Base-by-base conservation (phyloP, 2,329 filamentous ascomycete species). In the Fusarium nelsonii region DNA sequence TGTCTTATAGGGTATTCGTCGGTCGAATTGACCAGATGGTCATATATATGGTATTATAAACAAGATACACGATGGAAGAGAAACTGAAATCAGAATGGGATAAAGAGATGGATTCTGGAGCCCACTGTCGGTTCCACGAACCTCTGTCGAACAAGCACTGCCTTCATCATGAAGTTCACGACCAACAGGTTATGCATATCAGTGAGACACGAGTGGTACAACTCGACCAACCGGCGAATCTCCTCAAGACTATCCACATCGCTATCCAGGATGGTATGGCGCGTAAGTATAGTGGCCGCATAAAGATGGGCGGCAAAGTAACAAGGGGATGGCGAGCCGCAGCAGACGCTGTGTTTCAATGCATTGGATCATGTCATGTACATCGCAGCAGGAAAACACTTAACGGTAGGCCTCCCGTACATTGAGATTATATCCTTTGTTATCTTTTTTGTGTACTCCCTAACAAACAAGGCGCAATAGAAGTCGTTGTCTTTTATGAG, bases 271-370 rank as follows among this genome's bases (percentile, higher is more conserved):
- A 43, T 34, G 14, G n/a, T 12, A 61, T 43, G 63, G 67, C 63
- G 58, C 58, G 41, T 70, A 68, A 7, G 14, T n/a, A 15, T 30
- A 15, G 55, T 26, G 51, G 23, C 32, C 18, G 52, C 45, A 61
- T 58, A 20, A 41, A 45, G 8, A 44, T 53, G 43, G 50, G 64
- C 60, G 64, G 45, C 44, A 69, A 70, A 11, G 41, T 5, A 18
- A 48, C 49, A 28, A 18, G 48, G 32, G 37, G 28, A 9, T 33
- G 16, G 36, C 30, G 56, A 28, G 41, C 39, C 10, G 58, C 49
- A 67, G 49, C 55, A 48, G 39, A 12, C 20, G 32, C 10, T 50
- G 44, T 20, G 28, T 44, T 45, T 64, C 11, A 18, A 18, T 48
- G 58, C 46, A 20, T 59, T 40, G 23, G 0, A 15, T 32, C 41